Evolutionary conservation across 257 asterid species (phyloP), one percentile per base, ranked within the genome.

Genomic region (Plantago ovata): DNA sequence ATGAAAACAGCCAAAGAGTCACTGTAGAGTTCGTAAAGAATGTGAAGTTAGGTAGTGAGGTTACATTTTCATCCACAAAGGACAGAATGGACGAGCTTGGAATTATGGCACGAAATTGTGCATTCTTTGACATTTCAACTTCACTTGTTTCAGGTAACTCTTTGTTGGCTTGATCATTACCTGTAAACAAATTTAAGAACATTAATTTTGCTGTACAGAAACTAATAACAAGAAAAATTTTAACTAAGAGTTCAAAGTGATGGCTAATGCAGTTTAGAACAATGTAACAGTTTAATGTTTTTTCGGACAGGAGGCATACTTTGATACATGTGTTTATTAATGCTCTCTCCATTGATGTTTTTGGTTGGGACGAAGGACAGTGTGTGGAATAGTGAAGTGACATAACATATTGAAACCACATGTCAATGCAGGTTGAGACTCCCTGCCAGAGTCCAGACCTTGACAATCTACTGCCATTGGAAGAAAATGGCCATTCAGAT

Each of bases 51-150:
- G 66, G 33, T 38, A 59, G 42, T 12, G 19, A 40, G 66, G 53
- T 77, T 93, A 93, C 99, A 68, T 93, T 93, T 71, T 89, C 97
- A 63, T 86, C 96, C 61, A 93, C 97, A 66, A 79, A 89, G 69
- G 97, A 80, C 69, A 89, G 86, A 75, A 93, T 89, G 38, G 97
- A 93, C 62, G 81, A 53, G 72, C 97, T 84, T 51, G 99, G 99
- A 38, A 64, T 46, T 64, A 93, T 89, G 33, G 97, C 96, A 71
- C 97, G 97, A 71, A 93, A 93, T 60, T 86, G 95, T 7, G 99
- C 99, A 78, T 86, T 93, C 78, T 70, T 80, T 40, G 96, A 92
- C 75, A 85, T 66, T 75, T 82, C 88, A 69, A 38, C 75, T 40
- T 50, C 74, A 63, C 42, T 61, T 5, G 32, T 69, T 61, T 74